Evolutionary conservation across 2,329 filamentous ascomycete genomes (phyloP).

Genomic region (Immersiporthe knoxdaviesiana): DNA sequence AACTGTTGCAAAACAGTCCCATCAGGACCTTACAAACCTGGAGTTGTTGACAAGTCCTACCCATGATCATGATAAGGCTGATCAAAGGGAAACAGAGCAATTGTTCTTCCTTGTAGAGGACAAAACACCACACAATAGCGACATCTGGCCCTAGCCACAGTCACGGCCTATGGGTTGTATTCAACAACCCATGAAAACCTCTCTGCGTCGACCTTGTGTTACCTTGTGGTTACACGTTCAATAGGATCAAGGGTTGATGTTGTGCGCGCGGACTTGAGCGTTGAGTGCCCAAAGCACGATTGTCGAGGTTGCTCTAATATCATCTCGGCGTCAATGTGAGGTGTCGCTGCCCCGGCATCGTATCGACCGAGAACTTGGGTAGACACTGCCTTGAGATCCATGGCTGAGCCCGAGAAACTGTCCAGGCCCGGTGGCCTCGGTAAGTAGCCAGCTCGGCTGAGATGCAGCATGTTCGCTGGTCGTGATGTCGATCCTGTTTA

Average conservation of each 20-base stretch:
- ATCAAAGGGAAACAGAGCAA: background rate
- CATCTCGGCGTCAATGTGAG: background rate
- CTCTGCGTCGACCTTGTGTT: background rate
- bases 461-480: background rate
- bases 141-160: background rate
- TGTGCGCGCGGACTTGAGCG: background rate
- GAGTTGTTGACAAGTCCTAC: background rate
- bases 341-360: background rate
- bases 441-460: too few relatives aligned
- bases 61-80: background rate
- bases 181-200: background rate
- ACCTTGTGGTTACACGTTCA: background rate
- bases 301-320: background rate
- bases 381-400: background rate
- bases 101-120: background rate
- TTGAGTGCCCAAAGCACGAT: background rate
- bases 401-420: background rate
- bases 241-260: background rate
- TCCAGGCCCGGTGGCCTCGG: too few relatives aligned
- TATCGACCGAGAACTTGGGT: background rate
- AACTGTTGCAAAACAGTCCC: background rate
- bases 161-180: background rate
- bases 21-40: background rate
- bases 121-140: background rate
- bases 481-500: background rate